Base-by-base conservation (phyloP, 2,329 filamentous ascomycete species). In the Penicillium sp. region DNA sequence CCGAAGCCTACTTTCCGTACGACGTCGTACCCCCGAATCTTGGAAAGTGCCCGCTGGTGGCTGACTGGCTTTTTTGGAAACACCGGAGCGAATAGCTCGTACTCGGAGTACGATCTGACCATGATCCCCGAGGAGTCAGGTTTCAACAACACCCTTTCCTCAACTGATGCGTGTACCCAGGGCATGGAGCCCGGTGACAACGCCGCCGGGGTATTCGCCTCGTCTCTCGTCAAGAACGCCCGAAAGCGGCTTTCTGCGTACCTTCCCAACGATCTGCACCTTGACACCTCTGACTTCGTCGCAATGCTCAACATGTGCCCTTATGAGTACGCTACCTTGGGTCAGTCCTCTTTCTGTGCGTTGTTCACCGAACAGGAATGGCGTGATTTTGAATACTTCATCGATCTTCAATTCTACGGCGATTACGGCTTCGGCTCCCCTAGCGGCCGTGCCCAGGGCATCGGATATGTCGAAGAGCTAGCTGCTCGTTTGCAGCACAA, bases 311-410 rank as follows among this genome's bases (percentile, higher is more conserved):
- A 71, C 54, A 70, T 79, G 48, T 82, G 79, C 55, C 75, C 77
- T 2, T 81, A 80, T 54, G 79, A 81, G 61, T 69, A 67, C 41
- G 74, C 67, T 19, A 77, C 74, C 53, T 68, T 80, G 12, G 76
- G 76, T 14, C 62, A 60, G 43, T 79, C 74, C 3, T 69, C 75
- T 34, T 80, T 80, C 63, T 80, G 78, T 62, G 50, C 59, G n/a
- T 68, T 80, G 19, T 80, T 81, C 64, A 80, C 77, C 1, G 66
- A 71, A 33, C 71, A 77, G 42, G 78, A 81, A 60, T 81, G 77
- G 78, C 61, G 66, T 11, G 76, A 75, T 14, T 81, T 78, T 57
- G 78, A 79, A 49, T 75, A 76, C 52, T 75, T 73, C 3, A 63
- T 80, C 9, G 79, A 81, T 54, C 72, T 79, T 30, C 73, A 76